Conservation (phyloP, 1,284 basidiomycete species). For the Pseudozyma hubeiensis region DNA sequence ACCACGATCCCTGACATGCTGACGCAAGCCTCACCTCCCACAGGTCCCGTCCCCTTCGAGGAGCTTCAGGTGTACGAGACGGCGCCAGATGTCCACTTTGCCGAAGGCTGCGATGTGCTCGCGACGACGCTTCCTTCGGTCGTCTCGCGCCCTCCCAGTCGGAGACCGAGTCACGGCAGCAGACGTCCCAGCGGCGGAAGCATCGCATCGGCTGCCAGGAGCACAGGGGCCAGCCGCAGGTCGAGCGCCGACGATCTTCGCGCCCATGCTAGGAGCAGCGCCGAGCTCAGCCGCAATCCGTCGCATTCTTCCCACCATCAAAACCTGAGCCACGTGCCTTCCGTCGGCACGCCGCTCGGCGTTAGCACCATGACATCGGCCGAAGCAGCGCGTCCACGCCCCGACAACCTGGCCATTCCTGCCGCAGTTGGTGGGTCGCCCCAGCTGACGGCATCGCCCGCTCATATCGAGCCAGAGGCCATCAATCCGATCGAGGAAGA, state of each 20-base stretch:
- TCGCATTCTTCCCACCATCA: conserved; percentile 9
- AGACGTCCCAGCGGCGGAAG: conserved; percentile 40
- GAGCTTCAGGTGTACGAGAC: conserved; percentile 63
- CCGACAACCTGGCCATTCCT: conserved; percentile 16
- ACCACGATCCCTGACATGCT: conserved; percentile 55
- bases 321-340: conserved; percentile 39
- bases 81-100: conserved; percentile 48
- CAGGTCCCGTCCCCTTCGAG: conserved; percentile 48
- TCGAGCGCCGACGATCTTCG: conserved; percentile 24
- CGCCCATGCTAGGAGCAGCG: conserved; percentile 3
- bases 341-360: conserved; percentile 39
- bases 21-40: conserved; percentile 21
- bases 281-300: conserved; percentile 5
- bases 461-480: conserved; percentile 25
- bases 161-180: conserved; percentile 39
- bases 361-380: conserved; percentile 45
- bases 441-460: conserved; percentile 30
- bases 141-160: conserved; percentile 37
- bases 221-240: conserved; percentile 24
- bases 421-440: conserved; percentile 31
- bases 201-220: conserved; percentile 5
- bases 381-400: conserved; percentile 21
- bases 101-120: conserved; percentile 46
- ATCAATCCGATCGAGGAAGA: conserved; percentile 46
- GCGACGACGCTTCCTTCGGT: conserved; percentile 47